A percentile compares a stretch with the other conserved stretches of the same genome.
These are phyloP conservation scores for Metarhizium robertsii DNA, from an alignment of 2,329 filamentous ascomycete species.

Conservation along the genomic window DNA sequence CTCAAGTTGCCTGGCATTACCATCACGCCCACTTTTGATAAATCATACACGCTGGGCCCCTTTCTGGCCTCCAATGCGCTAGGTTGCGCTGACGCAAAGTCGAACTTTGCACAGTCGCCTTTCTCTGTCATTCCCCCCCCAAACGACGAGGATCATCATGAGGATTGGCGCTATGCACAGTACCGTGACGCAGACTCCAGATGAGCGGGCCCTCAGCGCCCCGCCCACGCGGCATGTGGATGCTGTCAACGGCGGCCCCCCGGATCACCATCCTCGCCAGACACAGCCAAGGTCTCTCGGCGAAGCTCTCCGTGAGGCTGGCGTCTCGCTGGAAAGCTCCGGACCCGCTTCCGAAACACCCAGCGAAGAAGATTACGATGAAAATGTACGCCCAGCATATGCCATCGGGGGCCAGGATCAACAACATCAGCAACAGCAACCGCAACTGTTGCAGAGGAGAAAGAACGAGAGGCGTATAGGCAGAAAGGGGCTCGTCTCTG, in stretches of 20 bases:
- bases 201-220: neutral
- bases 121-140: neutral
- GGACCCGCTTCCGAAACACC: conserved; percentile 26
- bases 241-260: neutral
- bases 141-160: no score
- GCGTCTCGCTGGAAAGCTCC: conserved; percentile 12
- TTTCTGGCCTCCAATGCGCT: neutral
- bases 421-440: neutral
- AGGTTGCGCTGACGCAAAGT: neutral
- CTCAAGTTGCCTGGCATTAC: neutral
- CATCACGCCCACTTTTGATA: neutral
- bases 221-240: neutral
- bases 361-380: conserved; percentile 38
- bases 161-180: neutral
- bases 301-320: conserved; percentile 17
- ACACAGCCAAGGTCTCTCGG: conserved; percentile 15
- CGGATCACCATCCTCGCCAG: neutral
- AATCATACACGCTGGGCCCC: neutral
- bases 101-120: neutral
- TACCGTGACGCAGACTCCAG: neutral
- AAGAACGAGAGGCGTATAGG: neutral
- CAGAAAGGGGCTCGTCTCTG: neutral
- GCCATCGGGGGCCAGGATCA: conserved; percentile 6
- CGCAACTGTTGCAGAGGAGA: neutral
- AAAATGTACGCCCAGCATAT: conserved; percentile 21